phyloP scores from a whole-genome alignment of 352 stramenopile species.

The Achlya hypogyna region DNA sequence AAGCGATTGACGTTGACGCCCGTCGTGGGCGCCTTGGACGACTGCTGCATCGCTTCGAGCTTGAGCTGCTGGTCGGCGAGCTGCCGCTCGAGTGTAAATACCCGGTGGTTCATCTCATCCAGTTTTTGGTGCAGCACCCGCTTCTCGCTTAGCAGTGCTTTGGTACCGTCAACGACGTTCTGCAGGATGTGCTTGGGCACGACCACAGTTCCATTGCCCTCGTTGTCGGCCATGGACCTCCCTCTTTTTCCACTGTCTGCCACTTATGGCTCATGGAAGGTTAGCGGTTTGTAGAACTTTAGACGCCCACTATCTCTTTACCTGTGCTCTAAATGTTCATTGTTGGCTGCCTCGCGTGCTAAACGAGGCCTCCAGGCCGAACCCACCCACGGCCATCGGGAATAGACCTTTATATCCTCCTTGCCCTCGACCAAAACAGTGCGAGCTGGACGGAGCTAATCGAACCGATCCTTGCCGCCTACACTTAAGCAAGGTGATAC shows the following conservation, averaged over 20 bases:
- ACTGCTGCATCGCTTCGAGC: background rate
- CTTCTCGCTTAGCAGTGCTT: conserved; percentile 16
- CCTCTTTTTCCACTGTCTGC: background rate
- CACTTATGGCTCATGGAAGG: no score
- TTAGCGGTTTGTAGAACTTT: no score
- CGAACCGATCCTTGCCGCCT: no score
- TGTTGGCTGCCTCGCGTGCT: no score
- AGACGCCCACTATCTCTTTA: no score
- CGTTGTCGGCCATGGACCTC: background rate
- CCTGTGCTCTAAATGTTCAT: no score
- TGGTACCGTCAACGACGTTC: conserved; percentile 20
- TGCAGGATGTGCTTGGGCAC: conserved; percentile 20
- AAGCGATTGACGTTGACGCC: background rate
- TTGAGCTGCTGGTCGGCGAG: conserved; percentile 13
- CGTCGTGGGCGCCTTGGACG: background rate
- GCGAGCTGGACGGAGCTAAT: no score
- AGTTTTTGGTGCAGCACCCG: conserved; percentile 11
- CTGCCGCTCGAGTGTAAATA: conserved; percentile 18
- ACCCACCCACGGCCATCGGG: no score
- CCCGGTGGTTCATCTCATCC: conserved; percentile 7
- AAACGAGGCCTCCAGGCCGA: no score
- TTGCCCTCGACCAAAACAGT: no score
- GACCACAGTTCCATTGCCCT: background rate
- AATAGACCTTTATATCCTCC: no score
- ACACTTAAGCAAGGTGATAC: no score